phyloP scores from a whole-genome alignment of 805 yeast genomes.

The Candida tibetensis region DNA sequence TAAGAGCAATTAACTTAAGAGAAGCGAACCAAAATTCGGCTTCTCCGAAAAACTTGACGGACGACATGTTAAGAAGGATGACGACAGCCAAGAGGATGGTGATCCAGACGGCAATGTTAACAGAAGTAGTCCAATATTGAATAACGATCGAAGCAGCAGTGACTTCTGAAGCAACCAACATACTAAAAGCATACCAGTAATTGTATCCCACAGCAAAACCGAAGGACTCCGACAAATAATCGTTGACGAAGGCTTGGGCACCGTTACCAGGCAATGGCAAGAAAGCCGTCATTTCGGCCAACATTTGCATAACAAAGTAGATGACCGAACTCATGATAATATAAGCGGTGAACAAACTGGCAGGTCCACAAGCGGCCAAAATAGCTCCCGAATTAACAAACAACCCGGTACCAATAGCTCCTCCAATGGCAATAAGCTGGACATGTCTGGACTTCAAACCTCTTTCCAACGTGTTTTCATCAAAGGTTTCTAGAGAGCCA shows the following conservation, averaged over 20 bases:
- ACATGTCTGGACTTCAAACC: constrained; percentile 15
- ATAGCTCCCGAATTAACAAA: constrained; percentile 28
- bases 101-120: constrained; percentile 40
- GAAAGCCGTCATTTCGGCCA: constrained; percentile 34
- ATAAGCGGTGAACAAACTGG: constrained; percentile 16
- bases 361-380: constrained; percentile 19
- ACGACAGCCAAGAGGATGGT: constrained; percentile 28
- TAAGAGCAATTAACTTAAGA: constrained; percentile 29
- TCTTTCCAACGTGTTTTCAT: constrained; percentile 16
- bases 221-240: constrained; percentile 26
- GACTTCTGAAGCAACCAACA: constrained; percentile 35
- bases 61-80: constrained; percentile 25
- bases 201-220: constrained; percentile 36
- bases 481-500: constrained; percentile 16
- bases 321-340: constrained; percentile 19
- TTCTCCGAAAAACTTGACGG: constrained; percentile 36
- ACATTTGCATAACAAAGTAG: constrained; percentile 30
- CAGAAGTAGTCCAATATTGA: constrained; percentile 32
- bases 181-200: constrained; percentile 33
- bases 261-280: constrained; percentile 36
- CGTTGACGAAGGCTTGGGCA: constrained; percentile 29
- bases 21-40: constrained; percentile 36
- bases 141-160: constrained; percentile 43
- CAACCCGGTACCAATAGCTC: constrained; percentile 22
- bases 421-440: constrained; percentile 17